These are phyloP conservation scores for Stipa capillata DNA, from an alignment of 176 grass and related monocot genomes.

Conservation along the genomic window DNA sequence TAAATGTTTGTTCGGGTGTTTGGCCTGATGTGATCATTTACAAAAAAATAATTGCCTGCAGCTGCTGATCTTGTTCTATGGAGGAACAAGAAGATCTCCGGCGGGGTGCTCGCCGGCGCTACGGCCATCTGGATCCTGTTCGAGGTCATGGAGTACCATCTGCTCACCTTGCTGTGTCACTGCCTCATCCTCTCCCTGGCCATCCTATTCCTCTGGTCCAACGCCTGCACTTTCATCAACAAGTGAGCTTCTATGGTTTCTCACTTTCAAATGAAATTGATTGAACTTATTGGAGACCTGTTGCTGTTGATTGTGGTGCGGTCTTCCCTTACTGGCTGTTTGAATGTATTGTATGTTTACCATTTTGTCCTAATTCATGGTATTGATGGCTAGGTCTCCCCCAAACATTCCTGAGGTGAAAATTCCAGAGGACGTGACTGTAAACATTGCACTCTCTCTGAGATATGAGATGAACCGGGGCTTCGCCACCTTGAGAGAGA, in stretches of 20 bases:
- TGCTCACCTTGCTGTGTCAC: slow-evolving; percentile 47
- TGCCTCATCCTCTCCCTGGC: slow-evolving; percentile 47
- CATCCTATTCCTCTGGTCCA: slow-evolving; percentile 66
- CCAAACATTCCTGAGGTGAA: slow-evolving; percentile 69
- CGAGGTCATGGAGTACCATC: slow-evolving; percentile 60
- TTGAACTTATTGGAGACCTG: background rate
- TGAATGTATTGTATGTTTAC: background rate
- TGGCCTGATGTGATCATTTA: background rate
- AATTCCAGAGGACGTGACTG: slow-evolving; percentile 46
- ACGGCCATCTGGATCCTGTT: slow-evolving; percentile 68
- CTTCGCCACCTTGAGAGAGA: slow-evolving; percentile 47
- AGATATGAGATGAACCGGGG: slow-evolving; percentile 56
- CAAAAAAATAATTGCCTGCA: too few relatives aligned
- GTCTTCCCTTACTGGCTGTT: background rate
- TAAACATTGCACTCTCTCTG: slow-evolving; percentile 50
- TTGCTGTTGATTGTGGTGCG: background rate
- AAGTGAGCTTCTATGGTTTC: slow-evolving; percentile 54
- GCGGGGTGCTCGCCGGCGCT: slow-evolving; percentile 35
- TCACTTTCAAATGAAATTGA: background rate
- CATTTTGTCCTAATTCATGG: background rate
- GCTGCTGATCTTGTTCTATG: slow-evolving; percentile 75
- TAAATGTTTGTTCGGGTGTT: background rate
- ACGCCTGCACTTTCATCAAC: slow-evolving; percentile 49
- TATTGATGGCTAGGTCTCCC: slow-evolving; percentile 29
- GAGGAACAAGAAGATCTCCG: slow-evolving; percentile 76